These are phyloP conservation scores for Suhomyces prunicola DNA, from an alignment of 805 yeast species.

Conservation along the genomic window DNA sequence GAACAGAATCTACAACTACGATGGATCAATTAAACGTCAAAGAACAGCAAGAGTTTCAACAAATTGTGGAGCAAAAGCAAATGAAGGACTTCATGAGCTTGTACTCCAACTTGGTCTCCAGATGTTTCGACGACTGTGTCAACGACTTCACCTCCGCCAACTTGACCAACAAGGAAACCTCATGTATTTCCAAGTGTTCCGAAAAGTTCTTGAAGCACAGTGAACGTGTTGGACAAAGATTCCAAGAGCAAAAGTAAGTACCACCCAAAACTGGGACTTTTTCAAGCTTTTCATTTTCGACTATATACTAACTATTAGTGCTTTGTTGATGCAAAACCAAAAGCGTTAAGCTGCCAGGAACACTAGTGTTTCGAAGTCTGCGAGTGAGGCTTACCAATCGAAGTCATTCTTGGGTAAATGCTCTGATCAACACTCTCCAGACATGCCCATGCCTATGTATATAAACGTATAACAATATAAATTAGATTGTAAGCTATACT, in stretches of 20 bases:
- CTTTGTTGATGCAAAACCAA: conserved; percentile 65
- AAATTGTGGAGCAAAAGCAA: conserved; percentile 93
- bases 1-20: conserved; percentile 14
- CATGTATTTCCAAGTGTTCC: conserved; percentile 87
- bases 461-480: neutral
- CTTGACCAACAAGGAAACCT: conserved; percentile 78
- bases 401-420: neutral
- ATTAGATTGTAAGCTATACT: no score
- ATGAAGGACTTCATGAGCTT: conserved; percentile 98
- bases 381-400: neutral
- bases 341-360: conserved; percentile 1
- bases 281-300: neutral
- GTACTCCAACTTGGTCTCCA: conserved; percentile 91
- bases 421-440: neutral
- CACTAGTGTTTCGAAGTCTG: neutral
- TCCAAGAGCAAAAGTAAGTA: conserved; percentile 89
- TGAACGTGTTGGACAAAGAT: conserved; percentile 97
- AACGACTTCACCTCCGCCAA: conserved; percentile 94
- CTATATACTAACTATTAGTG: conserved; percentile 38
- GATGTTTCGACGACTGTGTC: conserved; percentile 97
- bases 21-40: conserved; percentile 95
- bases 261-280: neutral
- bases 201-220: conserved; percentile 97
- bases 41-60: conserved; percentile 96
- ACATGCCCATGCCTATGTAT: neutral